Percentiles rank a stretch among this genome's conserved stretches.
phyloP scores from a whole-genome alignment of 2,329 filamentous ascomycete genomes.

The Colletotrichum siamense region DNA sequence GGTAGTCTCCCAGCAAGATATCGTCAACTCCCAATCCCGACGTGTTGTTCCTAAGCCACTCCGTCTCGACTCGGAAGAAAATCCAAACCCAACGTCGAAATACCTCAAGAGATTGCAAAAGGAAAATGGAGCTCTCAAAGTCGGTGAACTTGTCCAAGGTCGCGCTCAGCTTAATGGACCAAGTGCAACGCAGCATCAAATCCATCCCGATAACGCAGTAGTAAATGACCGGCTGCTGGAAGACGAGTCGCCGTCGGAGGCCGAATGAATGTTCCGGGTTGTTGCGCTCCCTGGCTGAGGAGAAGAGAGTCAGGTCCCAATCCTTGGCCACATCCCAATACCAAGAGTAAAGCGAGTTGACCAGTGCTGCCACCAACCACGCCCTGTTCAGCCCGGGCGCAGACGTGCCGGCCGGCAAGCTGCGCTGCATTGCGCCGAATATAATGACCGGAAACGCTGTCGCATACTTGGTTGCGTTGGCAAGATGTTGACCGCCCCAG shows the following conservation, averaged over 20 bases:
- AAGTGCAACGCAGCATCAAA: slow-evolving; percentile 83
- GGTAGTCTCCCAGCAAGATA: slow-evolving; percentile 76
- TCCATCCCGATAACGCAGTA: slow-evolving; percentile 83
- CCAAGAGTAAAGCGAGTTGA: slow-evolving; percentile 95
- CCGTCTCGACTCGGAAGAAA: slow-evolving; percentile 92
- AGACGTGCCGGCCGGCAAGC: slow-evolving; percentile 47
- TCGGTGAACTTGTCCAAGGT: slow-evolving; percentile 85
- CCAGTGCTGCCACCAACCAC: slow-evolving; percentile 75
- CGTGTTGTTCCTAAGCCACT: slow-evolving; percentile 73
- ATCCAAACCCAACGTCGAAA: slow-evolving; percentile 94
- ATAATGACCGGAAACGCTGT: slow-evolving; percentile 92
- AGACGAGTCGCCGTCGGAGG: slow-evolving; percentile 75
- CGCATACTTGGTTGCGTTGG: slow-evolving; percentile 95
- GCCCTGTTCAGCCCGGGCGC: slow-evolving; percentile 51
- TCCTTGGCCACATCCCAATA: slow-evolving; percentile 98
- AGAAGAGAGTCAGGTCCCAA: slow-evolving; percentile 91
- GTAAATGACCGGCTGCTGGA: slow-evolving; percentile 77
- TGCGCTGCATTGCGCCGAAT: slow-evolving; percentile 76
- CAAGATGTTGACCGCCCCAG: slow-evolving; percentile 86
- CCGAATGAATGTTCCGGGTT: slow-evolving; percentile 76
- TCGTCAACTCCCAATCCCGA: slow-evolving; percentile 67
- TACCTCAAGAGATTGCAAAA: slow-evolving; percentile 87
- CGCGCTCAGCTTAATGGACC: slow-evolving; percentile 86
- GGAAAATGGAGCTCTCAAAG: slow-evolving; percentile 86
- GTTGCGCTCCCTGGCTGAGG: slow-evolving; percentile 59